A percentile compares a stretch with the other conserved stretches of the same genome.
These are phyloP conservation scores for Acanthamoeba lenticulata DNA, from an alignment of 208 protist species.

Conservation along the genomic window DNA sequence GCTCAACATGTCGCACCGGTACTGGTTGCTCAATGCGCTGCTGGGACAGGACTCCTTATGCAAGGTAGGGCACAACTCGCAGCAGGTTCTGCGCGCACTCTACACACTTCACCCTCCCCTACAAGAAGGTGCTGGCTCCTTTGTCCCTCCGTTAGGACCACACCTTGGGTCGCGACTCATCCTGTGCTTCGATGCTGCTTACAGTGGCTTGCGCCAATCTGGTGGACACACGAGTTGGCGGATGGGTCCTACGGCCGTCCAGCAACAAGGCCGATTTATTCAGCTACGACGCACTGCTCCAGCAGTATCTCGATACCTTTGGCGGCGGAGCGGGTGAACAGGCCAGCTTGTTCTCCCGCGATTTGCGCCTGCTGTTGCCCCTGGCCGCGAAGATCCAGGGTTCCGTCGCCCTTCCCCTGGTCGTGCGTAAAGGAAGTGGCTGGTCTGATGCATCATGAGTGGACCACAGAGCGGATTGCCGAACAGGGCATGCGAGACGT, in stretches of 20 bases:
- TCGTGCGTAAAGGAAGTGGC: not conserved
- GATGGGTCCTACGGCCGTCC: conserved; percentile 10
- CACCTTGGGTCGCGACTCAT: not conserved
- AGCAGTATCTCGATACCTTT: conserved; percentile 20
- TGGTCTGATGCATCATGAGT: not conserved
- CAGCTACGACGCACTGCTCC: conserved; percentile 9
- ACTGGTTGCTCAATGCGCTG: not conserved
- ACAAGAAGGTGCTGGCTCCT: not conserved
- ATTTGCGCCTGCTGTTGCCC: not conserved
- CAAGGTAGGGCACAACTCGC: conserved; percentile 9
- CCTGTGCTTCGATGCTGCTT: not conserved
- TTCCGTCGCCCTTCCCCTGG: not conserved
- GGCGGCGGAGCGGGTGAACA: not conserved
- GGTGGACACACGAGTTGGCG: conserved; percentile 21
- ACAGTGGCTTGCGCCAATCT: not conserved
- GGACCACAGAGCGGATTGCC: not conserved
- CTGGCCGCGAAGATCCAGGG: conserved; percentile 13
- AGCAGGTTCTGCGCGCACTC: conserved; percentile 5
- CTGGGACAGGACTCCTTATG: not conserved
- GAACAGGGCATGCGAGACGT: not conserved
- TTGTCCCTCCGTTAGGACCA: not conserved
- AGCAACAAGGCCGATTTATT: not conserved
- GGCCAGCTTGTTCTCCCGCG: not conserved
- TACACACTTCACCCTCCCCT: not conserved
- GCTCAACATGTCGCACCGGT: not conserved